Evolutionary conservation across 768 basidiomycete species (phyloP), one percentile per base, ranked within the genome.

Genomic region (Hortiboletus flavorubellus): DNA sequence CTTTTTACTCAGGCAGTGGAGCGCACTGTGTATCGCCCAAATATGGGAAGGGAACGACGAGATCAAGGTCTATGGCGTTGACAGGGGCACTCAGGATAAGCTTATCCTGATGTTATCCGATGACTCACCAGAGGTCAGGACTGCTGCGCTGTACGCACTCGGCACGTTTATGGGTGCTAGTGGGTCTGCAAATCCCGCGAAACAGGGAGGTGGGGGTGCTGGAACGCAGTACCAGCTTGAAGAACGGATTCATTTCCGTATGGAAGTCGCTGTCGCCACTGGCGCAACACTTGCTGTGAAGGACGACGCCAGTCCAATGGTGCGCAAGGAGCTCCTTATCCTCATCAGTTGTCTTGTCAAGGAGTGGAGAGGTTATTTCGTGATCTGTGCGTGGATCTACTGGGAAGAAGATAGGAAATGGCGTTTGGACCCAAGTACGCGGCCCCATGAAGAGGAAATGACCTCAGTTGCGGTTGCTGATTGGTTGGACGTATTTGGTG

Each of bases 321-420:
- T 95, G 11, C 78, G 96, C 55, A 97, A 97, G 73, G 97, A 98
- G 69, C 77, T 98, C 21, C 77, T 98, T 34, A 82, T 98, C 38
- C 79, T 98, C 38, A 85, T 98, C 53, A 94, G 92, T 65, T 93
- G 91, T 64, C 76, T 98, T 21, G 94, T 95, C 37, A 90, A 93
- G 69, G 96, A 98, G 69, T 98, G 95, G 92, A 77, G 93, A 53
- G 97, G 96, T 8, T 91, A 91, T 75, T 93, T 98, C 63, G 91
- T 96, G 46, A 85, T 94, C 38, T 97, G 96, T 58, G 94, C 96
- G 2, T 98, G 96, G 95, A 75, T 93, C 9, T 95, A 97, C 68
- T 91, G 91, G 85, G 94, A 97, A 66, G 91, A 95, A 68, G 91
- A 96, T 62, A 73, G 86, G 47, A 81, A 78, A 55, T 85, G 87